Evolutionary conservation across 129 eudicot genomes (phyloP).

Genomic region (Logfia minima): DNA sequence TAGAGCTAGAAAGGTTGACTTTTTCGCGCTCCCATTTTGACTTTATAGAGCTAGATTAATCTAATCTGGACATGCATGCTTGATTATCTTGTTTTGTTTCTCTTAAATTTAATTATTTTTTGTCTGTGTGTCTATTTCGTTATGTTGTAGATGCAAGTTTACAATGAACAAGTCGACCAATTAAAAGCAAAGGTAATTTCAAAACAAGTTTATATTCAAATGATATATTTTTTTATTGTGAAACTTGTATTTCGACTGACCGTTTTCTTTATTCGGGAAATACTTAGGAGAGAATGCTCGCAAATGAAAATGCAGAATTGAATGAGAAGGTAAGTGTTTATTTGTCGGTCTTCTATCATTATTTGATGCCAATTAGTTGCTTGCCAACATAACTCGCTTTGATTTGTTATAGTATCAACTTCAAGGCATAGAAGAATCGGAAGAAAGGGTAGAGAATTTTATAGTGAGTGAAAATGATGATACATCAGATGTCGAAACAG

Average conservation of each 20-base stretch:
- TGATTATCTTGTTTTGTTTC: neutral
- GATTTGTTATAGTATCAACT: slow-evolving; percentile 25
- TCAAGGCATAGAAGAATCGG: slow-evolving; percentile 4
- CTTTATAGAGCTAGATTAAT: neutral
- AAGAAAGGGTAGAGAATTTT: slow-evolving; percentile 15
- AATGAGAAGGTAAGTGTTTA: slow-evolving; percentile 53
- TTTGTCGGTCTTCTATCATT: neutral
- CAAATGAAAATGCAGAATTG: slow-evolving; percentile 55
- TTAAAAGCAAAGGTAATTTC: slow-evolving; percentile 60
- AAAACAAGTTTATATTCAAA: neutral
- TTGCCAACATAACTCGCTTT: neutral
- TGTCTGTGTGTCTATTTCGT: neutral
- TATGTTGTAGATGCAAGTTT: slow-evolving; percentile 64
- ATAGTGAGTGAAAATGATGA: slow-evolving; percentile 9
- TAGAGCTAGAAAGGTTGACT: slow-evolving; percentile 72
- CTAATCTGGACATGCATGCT: neutral
- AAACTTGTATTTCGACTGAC: neutral
- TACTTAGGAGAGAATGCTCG: slow-evolving; percentile 55
- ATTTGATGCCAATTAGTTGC: neutral
- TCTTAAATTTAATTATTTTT: neutral
- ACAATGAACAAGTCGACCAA: slow-evolving; percentile 56
- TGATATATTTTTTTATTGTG: neutral
- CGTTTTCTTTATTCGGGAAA: neutral
- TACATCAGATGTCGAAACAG: slow-evolving; percentile 30
- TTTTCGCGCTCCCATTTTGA: neutral